These are phyloP conservation scores for Zizania latifolia DNA, from an alignment of 176 grass and related monocot species.

Conservation along the genomic window DNA sequence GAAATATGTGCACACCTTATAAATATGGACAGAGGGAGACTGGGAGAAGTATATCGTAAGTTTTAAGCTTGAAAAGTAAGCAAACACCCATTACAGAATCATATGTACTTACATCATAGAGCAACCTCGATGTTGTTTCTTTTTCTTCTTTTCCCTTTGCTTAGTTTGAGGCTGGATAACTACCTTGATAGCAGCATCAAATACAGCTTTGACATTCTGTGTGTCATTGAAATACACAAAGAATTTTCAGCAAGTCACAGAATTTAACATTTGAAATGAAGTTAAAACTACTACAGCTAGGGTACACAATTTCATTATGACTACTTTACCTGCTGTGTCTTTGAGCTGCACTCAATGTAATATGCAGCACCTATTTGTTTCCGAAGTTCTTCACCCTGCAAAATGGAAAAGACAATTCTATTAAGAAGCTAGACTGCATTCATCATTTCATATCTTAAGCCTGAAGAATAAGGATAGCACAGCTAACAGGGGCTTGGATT, in stretches of 20 bases:
- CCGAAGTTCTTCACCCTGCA: constrained; percentile 90
- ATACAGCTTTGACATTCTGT: constrained; percentile 98
- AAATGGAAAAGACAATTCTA: neutral
- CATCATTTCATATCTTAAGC: too few relatives aligned
- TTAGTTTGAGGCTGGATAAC: constrained; percentile 93
- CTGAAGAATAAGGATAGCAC: neutral
- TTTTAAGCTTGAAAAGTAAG: neutral
- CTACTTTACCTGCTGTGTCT: constrained; percentile 94
- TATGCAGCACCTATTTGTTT: constrained; percentile 84
- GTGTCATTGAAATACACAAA: constrained; percentile 24
- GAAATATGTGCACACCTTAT: neutral
- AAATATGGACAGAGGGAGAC: neutral
- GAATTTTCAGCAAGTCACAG: neutral
- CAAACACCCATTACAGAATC: neutral
- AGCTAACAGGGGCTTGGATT: too few relatives aligned
- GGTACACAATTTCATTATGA: neutral
- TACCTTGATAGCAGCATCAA: constrained; percentile 99
- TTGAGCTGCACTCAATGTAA: constrained; percentile 99
- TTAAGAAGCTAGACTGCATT: too few relatives aligned
- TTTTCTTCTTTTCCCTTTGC: constrained; percentile 95
- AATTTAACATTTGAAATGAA: constrained; percentile 1
- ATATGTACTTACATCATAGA: constrained; percentile 53
- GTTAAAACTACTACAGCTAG: neutral
- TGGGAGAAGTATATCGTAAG: neutral
- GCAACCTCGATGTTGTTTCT: constrained; percentile 62